A percentile compares a stretch with the other conserved stretches of the same genome.
Evolutionary conservation across 306 rosid genomes (phyloP).

Genomic region (Malus fusca): DNA sequence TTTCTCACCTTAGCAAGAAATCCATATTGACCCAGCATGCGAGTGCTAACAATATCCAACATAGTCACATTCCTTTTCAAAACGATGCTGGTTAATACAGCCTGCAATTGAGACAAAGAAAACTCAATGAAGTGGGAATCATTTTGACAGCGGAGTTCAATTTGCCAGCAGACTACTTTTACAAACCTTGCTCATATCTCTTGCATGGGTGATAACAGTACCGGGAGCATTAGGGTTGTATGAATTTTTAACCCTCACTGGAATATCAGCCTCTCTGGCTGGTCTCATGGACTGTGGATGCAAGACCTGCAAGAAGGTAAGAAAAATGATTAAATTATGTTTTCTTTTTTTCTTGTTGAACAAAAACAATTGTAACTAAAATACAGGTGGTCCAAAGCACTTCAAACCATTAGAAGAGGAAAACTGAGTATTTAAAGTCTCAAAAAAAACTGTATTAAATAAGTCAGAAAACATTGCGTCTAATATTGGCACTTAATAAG

Average conservation of each 20-base stretch:
- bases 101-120: constrained; percentile 48
- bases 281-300: constrained; percentile 99
- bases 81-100: constrained; percentile 82
- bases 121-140: constrained; percentile 8
- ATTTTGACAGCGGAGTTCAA: constrained; percentile 5
- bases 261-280: constrained; percentile 92
- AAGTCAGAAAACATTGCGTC: background rate
- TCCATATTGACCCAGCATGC: constrained; percentile 95
- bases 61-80: constrained; percentile 82
- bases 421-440: background rate
- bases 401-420: background rate
- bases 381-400: background rate
- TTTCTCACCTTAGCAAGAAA: constrained; percentile 89
- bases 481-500: background rate
- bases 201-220: constrained; percentile 73
- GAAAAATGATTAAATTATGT: background rate
- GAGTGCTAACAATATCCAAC: constrained; percentile 97
- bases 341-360: background rate
- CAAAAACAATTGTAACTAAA: background rate
- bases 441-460: background rate
- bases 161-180: constrained; percentile 5
- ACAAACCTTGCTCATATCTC: constrained; percentile 91
- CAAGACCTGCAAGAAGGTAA: constrained; percentile 53
- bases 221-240: constrained; percentile 95
- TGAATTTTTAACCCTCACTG: constrained; percentile 95